phyloP scores from a whole-genome alignment of 176 grass and related monocot genomes.

The Stipa capillata region DNA sequence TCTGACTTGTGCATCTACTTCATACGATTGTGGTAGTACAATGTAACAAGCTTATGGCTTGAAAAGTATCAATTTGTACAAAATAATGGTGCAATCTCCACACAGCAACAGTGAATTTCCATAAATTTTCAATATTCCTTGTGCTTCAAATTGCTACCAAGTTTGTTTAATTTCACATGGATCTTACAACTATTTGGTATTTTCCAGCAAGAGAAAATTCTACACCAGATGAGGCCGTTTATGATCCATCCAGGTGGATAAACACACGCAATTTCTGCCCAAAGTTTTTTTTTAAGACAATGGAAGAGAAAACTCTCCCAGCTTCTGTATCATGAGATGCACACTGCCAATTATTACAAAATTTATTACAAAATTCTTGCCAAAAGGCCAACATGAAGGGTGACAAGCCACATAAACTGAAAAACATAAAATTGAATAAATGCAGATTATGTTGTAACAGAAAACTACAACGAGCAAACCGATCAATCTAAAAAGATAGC shows the following conservation, averaged over 20 bases:
- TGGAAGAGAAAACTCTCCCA: no score
- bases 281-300: no score
- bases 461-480: background rate
- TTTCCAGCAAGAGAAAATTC: background rate
- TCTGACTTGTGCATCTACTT: background rate
- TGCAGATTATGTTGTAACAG: background rate
- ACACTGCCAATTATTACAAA: no score
- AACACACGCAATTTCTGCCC: background rate
- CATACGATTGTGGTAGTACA: background rate
- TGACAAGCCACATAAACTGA: no score
- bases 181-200: background rate
- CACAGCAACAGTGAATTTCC: background rate
- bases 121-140: background rate
- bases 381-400: no score
- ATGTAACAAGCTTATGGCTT: background rate
- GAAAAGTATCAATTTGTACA: background rate
- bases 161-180: background rate
- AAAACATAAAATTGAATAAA: background rate
- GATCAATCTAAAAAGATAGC: background rate
- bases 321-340: no score
- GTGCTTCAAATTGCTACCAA: background rate
- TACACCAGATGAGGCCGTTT: no score
- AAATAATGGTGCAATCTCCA: background rate
- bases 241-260: background rate
- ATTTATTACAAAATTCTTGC: no score